Evolutionary conservation across 2,329 filamentous ascomycete genomes (phyloP), one percentile per base, ranked within the genome.

Genomic region (Cadophora sp.): DNA sequence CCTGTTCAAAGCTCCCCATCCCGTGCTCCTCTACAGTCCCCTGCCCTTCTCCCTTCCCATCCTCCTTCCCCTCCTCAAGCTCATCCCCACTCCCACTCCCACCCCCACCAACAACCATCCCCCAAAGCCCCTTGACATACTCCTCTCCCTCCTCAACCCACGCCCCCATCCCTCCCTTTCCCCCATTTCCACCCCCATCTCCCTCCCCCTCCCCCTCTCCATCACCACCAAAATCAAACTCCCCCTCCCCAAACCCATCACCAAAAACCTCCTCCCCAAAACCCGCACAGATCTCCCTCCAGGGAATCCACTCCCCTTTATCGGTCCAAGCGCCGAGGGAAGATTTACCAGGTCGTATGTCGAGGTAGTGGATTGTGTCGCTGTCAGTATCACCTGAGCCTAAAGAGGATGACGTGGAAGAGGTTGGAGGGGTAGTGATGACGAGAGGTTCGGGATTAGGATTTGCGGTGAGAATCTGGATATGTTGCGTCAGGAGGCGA

Each of bases 251-350:
- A 29, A 80, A 78, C 0, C 79, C 80, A 71, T 87, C 85, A 8
- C 77, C 75, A 70, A 87, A 87, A 0, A 85, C 74, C 40, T 80
- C 79, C 8, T 80, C 77, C 37, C 83, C 81, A 26, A 81, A 76
- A 2, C 81, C 80, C 14, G 77, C 76, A 34, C 83, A 85, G 5
- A 85, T 79, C 27, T 85, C 83, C 7, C 79, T 79, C 77, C 84
- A 85, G 0, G 79, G 79, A 26, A 85, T 68, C 84, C 84, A 87
- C 48, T 46, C 58, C 24, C 69, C 69, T n/a, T 31, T 53, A 14
- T 81, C 81, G 0, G 84, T 85, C 85, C 85, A 87, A 3, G 86
- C 76, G 8, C 85, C 85, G 2, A 48, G 43, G 8, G 43, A n/a
- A 3, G 85, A 84, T n/a, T 79, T 80, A 0, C 85, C 85, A 11